Evolutionary conservation across 495 filamentous ascomycete species (phyloP).

Genomic region (Penicilliopsis zonata): DNA sequence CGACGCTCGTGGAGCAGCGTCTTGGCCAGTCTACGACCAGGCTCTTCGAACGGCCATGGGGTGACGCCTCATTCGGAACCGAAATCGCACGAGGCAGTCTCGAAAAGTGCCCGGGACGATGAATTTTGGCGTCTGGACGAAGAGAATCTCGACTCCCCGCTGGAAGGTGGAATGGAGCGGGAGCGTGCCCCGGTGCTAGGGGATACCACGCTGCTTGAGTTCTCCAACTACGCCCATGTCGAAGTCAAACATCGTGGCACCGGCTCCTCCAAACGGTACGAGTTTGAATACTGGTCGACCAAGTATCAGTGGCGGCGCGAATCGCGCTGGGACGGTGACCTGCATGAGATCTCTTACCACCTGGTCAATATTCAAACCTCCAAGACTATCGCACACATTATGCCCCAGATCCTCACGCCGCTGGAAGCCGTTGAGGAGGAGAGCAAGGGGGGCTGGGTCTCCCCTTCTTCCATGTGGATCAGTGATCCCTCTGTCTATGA

Average conservation of each 20-base stretch:
- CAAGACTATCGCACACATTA: constrained; percentile 64
- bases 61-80: constrained; percentile 7
- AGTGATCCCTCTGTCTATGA: constrained; percentile 56
- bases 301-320: constrained; percentile 78
- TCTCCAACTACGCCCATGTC: constrained; percentile 94
- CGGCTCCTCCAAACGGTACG: constrained; percentile 65
- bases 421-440: constrained; percentile 61
- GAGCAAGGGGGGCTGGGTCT: constrained; percentile 78
- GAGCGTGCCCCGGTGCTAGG: constrained; percentile 31
- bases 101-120: constrained; percentile 38
- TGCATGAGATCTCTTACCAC: constrained; percentile 59
- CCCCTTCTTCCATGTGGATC: constrained; percentile 82
- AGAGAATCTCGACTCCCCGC: constrained; percentile 9
- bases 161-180: constrained; percentile 6
- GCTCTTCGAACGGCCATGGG: constrained; percentile 29
- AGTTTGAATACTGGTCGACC: constrained; percentile 85
- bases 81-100: constrained; percentile 47
- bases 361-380: constrained; percentile 56
- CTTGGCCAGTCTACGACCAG: constrained; percentile 53
- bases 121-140: constrained; percentile 31
- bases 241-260: constrained; percentile 63
- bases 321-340: constrained; percentile 45
- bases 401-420: constrained; percentile 64
- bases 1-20: constrained; percentile 67
- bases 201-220: constrained; percentile 80